Percentiles rank a stretch among this genome's conserved stretches.
These are phyloP conservation scores for Fragosphaeria purpurea DNA, from an alignment of 2,329 filamentous ascomycete genomes.

Conservation along the genomic window DNA sequence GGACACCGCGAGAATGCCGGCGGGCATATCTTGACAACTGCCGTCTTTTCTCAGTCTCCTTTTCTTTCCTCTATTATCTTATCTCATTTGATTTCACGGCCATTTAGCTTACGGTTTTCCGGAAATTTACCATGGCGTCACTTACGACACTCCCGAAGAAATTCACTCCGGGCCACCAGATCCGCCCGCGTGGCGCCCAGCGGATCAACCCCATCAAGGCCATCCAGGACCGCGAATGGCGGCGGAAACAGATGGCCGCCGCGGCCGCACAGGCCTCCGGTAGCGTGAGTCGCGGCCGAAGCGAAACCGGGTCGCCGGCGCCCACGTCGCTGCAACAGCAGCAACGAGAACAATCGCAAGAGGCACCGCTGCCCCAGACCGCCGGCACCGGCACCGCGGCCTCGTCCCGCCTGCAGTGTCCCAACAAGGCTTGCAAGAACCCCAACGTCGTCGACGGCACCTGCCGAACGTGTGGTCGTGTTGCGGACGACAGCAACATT, in stretches of 20 bases:
- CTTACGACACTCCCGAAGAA: slow-evolving; percentile 16
- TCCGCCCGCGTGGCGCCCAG: slow-evolving; percentile 14
- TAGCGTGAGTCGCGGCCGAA: slow-evolving; percentile 2
- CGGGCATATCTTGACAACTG: no score
- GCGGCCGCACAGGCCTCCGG: slow-evolving; percentile 13
- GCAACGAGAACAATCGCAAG: background rate
- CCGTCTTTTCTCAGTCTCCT: no score
- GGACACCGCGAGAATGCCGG: no score
- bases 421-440: slow-evolving; percentile 50
- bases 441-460: slow-evolving; percentile 55
- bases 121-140: slow-evolving; percentile 4
- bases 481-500: slow-evolving; percentile 79
- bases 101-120: no score
- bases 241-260: slow-evolving; percentile 27
- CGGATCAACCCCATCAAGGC: slow-evolving; percentile 39
- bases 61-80: background rate
- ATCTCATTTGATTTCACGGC: background rate
- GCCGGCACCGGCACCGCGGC: slow-evolving; percentile 13
- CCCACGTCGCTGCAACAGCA: background rate
- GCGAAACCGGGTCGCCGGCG: background rate
- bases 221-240: slow-evolving; percentile 41
- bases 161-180: slow-evolving; percentile 13
- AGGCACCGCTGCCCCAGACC: no score
- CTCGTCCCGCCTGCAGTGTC: slow-evolving; percentile 34
- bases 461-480: slow-evolving; percentile 75